A percentile compares a stretch with the other conserved stretches of the same genome.
These are phyloP conservation scores for Podila epicladia DNA, from an alignment of 192 early-diverging fungal genomes.

Conservation along the genomic window DNA sequence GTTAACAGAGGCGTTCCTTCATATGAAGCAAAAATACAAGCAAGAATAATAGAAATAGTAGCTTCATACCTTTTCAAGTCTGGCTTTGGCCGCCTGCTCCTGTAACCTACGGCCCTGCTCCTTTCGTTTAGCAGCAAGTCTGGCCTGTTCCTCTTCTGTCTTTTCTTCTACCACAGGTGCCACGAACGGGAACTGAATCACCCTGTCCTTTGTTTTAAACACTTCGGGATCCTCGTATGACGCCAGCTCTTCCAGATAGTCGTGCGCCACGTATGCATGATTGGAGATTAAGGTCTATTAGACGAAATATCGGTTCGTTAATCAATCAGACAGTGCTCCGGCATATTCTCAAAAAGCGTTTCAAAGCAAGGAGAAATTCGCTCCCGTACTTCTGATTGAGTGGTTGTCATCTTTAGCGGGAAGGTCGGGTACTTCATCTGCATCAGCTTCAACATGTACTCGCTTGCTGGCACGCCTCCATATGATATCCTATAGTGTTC, in stretches of 20 bases:
- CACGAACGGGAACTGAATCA: conserved; percentile 86
- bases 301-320: neutral
- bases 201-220: conserved; percentile 70
- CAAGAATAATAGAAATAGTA: neutral
- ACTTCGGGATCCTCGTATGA: conserved; percentile 67
- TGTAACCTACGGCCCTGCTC: conserved; percentile 80
- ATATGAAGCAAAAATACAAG: neutral
- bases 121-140: conserved; percentile 70
- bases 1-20: neutral
- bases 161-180: conserved; percentile 76
- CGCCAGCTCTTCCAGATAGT: conserved; percentile 78
- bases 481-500: conserved; percentile 69
- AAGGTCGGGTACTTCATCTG: conserved; percentile 93
- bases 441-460: conserved; percentile 86
- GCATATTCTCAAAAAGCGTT: too few relatives aligned
- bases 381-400: conserved; percentile 71
- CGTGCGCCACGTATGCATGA: conserved; percentile 75
- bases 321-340: neutral
- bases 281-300: conserved; percentile 73
- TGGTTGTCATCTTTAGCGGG: conserved; percentile 81
- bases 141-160: conserved; percentile 80
- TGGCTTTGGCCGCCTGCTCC: conserved; percentile 82
- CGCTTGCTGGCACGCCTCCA: conserved; percentile 79
- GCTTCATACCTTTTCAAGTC: conserved; percentile 77
- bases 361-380: neutral